Evolutionary conservation across 257 asterid genomes (phyloP), one percentile per base, ranked within the genome.

Genomic region (Handroanthus guayacan): DNA sequence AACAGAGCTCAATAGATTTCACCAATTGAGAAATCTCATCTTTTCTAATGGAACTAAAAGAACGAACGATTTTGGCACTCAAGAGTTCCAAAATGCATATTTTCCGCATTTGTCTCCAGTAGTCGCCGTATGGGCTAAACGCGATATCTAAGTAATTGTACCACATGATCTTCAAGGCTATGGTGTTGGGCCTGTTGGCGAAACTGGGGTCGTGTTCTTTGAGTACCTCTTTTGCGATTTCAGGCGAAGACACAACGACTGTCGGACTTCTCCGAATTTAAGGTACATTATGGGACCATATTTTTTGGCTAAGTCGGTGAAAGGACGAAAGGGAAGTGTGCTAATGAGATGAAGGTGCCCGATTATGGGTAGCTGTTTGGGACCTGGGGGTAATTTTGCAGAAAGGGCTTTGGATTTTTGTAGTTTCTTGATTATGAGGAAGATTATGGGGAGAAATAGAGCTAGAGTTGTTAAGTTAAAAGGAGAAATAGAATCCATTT

Each of bases 311-410:
- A 80, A 38, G 6, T 79, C 79, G 37, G 71, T 37, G 38, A 79
- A 41, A 45, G 50, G 6, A 6, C 67, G 79, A 13, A 65, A 68
- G 3, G 83, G 76, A 13, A 64, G 79, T 1, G 4, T 0, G 3
- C 76, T 60, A 5, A 74, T 0, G 6, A 9, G 80, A 48, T 74
- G 79, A 43, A 79, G 7, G 60, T 79, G 17, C 31, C 83, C 83
- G 9, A 79, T 79, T 11, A 79, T 36, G 9, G 83, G 83, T n/a
- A 67, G 67, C 1, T 60, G 48, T 12, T 65, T 74, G 0, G 83
- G 83, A 11, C 83, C 83, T 3, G 83, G 83, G 3, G 79, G 83
- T 9, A 73, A 37, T 36, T 71, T 34, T 1, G 6, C 65, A 0
- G 31, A n/a, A n/a, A 17, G 3, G 50, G 62, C 25, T 72, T 43